Conservation (phyloP, 176 grass and related monocot genomes). For the Triticum urartu region DNA sequence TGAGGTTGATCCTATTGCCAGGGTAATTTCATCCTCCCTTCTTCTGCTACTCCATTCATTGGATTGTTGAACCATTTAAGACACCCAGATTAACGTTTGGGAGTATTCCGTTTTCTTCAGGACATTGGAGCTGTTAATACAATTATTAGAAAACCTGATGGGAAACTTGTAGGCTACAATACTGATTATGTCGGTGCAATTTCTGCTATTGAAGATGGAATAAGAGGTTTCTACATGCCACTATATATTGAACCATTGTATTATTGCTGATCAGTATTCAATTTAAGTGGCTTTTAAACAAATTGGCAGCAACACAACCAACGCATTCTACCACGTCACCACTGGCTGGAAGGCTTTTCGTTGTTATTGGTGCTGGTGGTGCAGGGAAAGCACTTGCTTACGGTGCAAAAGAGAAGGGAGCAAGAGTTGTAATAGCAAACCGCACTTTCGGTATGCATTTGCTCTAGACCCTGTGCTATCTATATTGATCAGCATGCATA, state of each 20-base stretch:
- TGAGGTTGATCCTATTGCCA: slow-evolving; percentile 91
- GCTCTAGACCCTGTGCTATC: neutral
- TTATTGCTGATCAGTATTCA: slow-evolving; percentile 9
- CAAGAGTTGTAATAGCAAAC: slow-evolving; percentile 94
- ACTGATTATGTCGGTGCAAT: slow-evolving; percentile 98
- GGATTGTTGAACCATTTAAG: neutral
- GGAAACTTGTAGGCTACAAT: slow-evolving; percentile 93
- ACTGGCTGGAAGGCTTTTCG: slow-evolving; percentile 70
- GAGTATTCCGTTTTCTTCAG: slow-evolving; percentile 40
- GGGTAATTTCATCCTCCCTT: slow-evolving; percentile 47
- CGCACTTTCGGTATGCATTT: slow-evolving; percentile 81
- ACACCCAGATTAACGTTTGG: slow-evolving; percentile 9
- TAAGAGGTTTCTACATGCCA: slow-evolving; percentile 67
- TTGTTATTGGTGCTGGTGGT: slow-evolving; percentile 94
- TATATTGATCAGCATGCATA: neutral
- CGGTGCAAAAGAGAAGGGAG: slow-evolving; percentile 96
- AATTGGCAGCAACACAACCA: slow-evolving; percentile 50
- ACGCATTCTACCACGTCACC: slow-evolving; percentile 51
- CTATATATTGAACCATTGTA: neutral
- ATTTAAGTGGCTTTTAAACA: slow-evolving; percentile 1
- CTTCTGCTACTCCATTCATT: neutral
- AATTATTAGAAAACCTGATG: slow-evolving; percentile 74
- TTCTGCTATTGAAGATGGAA: slow-evolving; percentile 98
- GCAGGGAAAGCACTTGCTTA: slow-evolving; percentile 98
- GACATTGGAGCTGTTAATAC: slow-evolving; percentile 97